Evolutionary conservation across 305 asterid species (phyloP), one percentile per base, ranked within the genome.

Genomic region (Fraxinus velutina): DNA sequence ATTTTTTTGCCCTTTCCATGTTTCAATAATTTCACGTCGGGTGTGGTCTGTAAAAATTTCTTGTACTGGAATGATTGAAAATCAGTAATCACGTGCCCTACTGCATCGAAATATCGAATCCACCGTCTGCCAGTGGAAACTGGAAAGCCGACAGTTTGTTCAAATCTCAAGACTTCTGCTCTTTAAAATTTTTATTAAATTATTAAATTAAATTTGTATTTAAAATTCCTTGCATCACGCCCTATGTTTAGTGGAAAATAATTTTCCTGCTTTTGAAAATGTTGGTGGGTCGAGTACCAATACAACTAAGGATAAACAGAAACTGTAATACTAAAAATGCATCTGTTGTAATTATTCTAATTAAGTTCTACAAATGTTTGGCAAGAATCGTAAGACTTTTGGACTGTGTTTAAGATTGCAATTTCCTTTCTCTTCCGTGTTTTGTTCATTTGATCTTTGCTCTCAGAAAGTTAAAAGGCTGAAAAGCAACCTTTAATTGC

Each of bases 111-210:
- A 22, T 22, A 22, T 22, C 24, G 24, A 22, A 22, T 87, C 62
- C 76, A 27, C 76, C 36, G 79, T 79, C 81, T 76, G 75, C 22
- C 13, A 39, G 79, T 62, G 29, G 60, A 72, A 73, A 3, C 36
- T 27, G 74, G 64, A 83, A 78, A 75, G 85, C 83, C 82, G 83
- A 78, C 87, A 76, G 78, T 79, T 72, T 32, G 73, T 66, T 83
- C 86, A 78, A 62, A 84, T 84, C 84, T 82, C 86, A 78, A 86
- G 87, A 87, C 75, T 44, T 50, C 9, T 32, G 29, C 78, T 83
- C 77, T 57, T 68, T 37, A 30, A 30, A 32, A 44, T 36, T n/a
- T 85, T 79, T 44, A 32, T 6, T 78, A 21, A 19, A 7, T 21
- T 22, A 62, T 6, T 77, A 19, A 21, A 10, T 24, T 27, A 66